Base-by-base conservation (phyloP, 192 early-diverging fungal species). In the Glomus cerebriforme region DNA sequence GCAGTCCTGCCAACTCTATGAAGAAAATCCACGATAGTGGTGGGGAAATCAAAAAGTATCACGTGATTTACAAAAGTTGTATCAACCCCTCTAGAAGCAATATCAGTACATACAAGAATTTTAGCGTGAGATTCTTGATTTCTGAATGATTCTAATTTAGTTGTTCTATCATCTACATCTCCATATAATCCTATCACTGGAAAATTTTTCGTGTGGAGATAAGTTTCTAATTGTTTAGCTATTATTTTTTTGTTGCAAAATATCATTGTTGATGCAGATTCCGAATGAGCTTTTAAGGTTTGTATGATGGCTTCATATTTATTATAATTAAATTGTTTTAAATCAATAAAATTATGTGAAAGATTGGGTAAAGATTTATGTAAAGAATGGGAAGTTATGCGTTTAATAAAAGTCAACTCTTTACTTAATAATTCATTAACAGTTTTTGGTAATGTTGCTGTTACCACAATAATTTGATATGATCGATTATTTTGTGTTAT, bases 1-100 rank as follows among this genome's bases (percentile, higher is more conserved):
- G 95, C 97, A 0, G 97, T 97, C 19, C 97, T 85, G 0, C 97
- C 97, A 2, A 95, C 88, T 24, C 97, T 91, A 81, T 99, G 97
- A 70, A 99, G 75, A 81, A 97, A 98, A 83, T 98, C 95, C 27
- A 97, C 92, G 1, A 93, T 91, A 0, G 93, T 95, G 6, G 92
- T 91, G 0, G 97, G 97, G 81, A 98, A 96, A 63, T 98, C 96
- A 78, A 93, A 96, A 62, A 96, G 78, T 7, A 98, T 85, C 13
- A 98, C 95, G 83, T 97, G 97, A 32, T 92, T 87, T 7, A 96
- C 95, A 67, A 90, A 90, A 31, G 91, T 92, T 24, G 95, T 96
- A 74, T 98, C 97, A 35, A 98, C 83, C 0, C 97, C 97, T 37
- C 97, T 88, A 7, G 94, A 95, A 2, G 93, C 95, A 77, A 97